Conservation (phyloP, 371 early-diverging fungal genomes). For the Mortierella sp. region DNA sequence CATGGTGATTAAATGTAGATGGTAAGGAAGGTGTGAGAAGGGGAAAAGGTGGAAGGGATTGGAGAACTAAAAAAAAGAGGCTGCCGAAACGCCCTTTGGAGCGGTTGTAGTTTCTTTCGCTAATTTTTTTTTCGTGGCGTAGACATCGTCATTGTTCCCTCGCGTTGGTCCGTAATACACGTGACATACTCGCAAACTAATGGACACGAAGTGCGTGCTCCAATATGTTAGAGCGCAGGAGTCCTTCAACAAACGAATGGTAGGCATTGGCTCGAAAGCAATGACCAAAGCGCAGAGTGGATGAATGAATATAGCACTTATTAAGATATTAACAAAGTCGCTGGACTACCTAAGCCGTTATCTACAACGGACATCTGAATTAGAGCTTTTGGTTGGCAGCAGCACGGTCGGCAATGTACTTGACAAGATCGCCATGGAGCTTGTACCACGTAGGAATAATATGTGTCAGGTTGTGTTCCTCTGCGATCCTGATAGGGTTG, state of each 20-base stretch:
- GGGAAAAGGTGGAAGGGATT: slow-evolving; percentile 3
- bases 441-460: slow-evolving; percentile 56
- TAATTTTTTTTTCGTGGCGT: slow-evolving; percentile 8
- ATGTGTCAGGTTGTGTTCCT: slow-evolving; percentile 52
- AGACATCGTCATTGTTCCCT: background rate
- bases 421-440: slow-evolving; percentile 41
- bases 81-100: slow-evolving; percentile 12
- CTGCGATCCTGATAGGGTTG: slow-evolving; percentile 71
- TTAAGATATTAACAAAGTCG: background rate
- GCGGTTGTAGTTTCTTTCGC: background rate
- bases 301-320: background rate
- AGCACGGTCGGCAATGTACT: slow-evolving; percentile 26
- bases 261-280: too few species aligned
- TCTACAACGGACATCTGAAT: background rate
- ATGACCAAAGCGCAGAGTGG: too few species aligned
- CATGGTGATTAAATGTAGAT: slow-evolving; percentile 26
- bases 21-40: background rate
- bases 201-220: too few species aligned
- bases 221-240: too few species aligned
- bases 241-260: too few species aligned
- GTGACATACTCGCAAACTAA: too few species aligned
- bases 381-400: background rate
- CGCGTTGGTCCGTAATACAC: background rate
- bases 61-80: background rate
- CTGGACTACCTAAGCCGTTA: background rate